Percentiles rank a stretch among this genome's conserved stretches.
Conservation (phyloP, 2,329 filamentous ascomycete species). For the Ophiostoma sp. region DNA sequence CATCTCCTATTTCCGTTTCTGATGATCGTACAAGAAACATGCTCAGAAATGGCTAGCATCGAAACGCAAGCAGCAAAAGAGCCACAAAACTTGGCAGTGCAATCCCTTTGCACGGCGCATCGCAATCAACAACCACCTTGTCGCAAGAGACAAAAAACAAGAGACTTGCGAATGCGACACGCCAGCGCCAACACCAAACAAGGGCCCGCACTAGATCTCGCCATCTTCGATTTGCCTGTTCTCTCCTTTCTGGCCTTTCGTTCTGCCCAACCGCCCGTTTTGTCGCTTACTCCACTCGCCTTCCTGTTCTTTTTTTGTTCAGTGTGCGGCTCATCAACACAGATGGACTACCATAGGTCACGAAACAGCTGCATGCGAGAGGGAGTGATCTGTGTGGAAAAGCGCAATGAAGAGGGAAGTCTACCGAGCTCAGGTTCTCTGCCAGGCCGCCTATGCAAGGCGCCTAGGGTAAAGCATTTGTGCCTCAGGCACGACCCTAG, state of each 20-base stretch:
- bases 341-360: too few species aligned
- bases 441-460: too few species aligned
- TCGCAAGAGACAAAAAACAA: not conserved
- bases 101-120: not conserved
- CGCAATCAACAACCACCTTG: not conserved
- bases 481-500: too few species aligned
- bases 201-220: constrained; percentile 3
- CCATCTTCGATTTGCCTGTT: not conserved
- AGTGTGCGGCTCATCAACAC: not conserved
- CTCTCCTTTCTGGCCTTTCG: not conserved
- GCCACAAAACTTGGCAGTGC: not conserved
- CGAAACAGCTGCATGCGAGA: too few species aligned
- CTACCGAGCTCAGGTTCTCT: too few species aligned
- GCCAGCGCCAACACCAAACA: constrained; percentile 9
- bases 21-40: not conserved
- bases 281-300: constrained; percentile 14
- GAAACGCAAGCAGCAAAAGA: not conserved
- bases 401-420: too few species aligned
- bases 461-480: too few species aligned
- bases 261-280: not conserved
- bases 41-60: not conserved
- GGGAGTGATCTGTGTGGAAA: too few species aligned
- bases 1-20: not conserved
- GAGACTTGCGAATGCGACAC: not conserved
- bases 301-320: not conserved